A percentile compares a stretch with the other conserved stretches of the same genome.
These are phyloP conservation scores for Hanseniaspora occidentalis DNA, from an alignment of 805 yeast genomes.

Conservation along the genomic window DNA sequence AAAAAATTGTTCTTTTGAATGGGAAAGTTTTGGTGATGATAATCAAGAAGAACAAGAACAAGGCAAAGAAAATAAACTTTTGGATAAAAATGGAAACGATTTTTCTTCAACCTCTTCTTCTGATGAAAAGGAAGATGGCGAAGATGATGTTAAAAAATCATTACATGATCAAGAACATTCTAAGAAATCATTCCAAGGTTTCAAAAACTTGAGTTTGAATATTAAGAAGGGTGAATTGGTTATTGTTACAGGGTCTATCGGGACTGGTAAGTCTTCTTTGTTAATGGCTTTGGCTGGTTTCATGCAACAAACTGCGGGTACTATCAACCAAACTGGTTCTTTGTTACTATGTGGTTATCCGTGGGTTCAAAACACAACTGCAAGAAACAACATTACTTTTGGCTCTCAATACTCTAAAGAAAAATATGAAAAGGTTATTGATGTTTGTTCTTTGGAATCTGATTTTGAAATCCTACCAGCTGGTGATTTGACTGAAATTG, in stretches of 20 bases:
- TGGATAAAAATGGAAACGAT: too few species aligned
- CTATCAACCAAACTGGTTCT: conserved; percentile 28
- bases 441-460: conserved; percentile 44
- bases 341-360: conserved; percentile 40
- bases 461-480: conserved; percentile 52
- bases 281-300: conserved; percentile 36
- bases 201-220: conserved; percentile 33
- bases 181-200: conserved; percentile 30
- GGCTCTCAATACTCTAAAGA: conserved; percentile 39
- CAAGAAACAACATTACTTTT: conserved; percentile 52
- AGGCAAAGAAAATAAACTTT: too few species aligned
- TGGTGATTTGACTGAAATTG: conserved; percentile 61
- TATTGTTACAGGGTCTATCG: conserved; percentile 66
- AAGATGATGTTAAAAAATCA: background rate
- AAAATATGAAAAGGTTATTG: conserved; percentile 38
- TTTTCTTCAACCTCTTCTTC: too few species aligned
- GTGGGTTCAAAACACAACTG: conserved; percentile 69
- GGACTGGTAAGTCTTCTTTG: conserved; percentile 66
- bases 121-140: background rate
- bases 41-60: conserved; percentile 5
- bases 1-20: conserved; percentile 5
- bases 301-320: conserved; percentile 1
- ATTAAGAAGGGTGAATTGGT: conserved; percentile 52
- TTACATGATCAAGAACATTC: conserved; percentile 2
- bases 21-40: conserved; percentile 6